These are phyloP conservation scores for Skeletonema potamos DNA, from an alignment of 108 stramenopile genomes.

Conservation along the genomic window DNA sequence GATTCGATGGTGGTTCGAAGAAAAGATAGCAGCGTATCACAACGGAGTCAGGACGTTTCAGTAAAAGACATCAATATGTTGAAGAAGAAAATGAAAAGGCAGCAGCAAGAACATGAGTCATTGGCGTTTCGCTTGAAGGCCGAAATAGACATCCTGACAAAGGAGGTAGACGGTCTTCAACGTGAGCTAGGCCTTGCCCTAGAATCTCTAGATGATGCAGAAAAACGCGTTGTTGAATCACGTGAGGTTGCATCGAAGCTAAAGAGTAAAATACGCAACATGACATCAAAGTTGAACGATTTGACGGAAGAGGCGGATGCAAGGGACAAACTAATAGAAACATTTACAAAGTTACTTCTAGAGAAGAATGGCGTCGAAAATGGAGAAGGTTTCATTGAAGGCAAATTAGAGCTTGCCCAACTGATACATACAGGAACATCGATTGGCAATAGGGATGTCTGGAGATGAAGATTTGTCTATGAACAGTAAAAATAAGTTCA, in stretches of 20 bases:
- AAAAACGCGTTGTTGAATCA: slow-evolving; percentile 11
- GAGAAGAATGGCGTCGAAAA: slow-evolving; percentile 21
- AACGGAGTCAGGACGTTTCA: background rate
- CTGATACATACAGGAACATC: background rate
- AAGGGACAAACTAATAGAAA: slow-evolving; percentile 40
- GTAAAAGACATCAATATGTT: slow-evolving; percentile 1
- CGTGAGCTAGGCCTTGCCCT: slow-evolving; percentile 23
- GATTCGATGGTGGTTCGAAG: background rate
- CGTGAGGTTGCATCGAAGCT: slow-evolving; percentile 15
- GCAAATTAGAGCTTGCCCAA: background rate
- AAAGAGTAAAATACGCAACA: slow-evolving; percentile 22
- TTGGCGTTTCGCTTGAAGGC: slow-evolving; percentile 40
- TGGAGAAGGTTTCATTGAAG: background rate
- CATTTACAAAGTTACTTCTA: slow-evolving; percentile 30
- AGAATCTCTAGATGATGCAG: slow-evolving; percentile 14
- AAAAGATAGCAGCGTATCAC: background rate
- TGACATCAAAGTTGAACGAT: slow-evolving; percentile 15
- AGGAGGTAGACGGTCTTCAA: slow-evolving; percentile 38
- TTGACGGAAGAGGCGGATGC: slow-evolving; percentile 30
- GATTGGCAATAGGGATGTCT: background rate
- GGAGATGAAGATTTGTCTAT: background rate
- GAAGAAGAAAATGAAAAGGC: slow-evolving; percentile 21
- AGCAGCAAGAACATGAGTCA: slow-evolving; percentile 13
- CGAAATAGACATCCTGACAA: slow-evolving; percentile 34
- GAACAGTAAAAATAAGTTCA: background rate